Evolutionary conservation across 1,284 basidiomycete genomes (phyloP), one percentile per base, ranked within the genome.

Genomic region (Ceratobasidium sp.): DNA sequence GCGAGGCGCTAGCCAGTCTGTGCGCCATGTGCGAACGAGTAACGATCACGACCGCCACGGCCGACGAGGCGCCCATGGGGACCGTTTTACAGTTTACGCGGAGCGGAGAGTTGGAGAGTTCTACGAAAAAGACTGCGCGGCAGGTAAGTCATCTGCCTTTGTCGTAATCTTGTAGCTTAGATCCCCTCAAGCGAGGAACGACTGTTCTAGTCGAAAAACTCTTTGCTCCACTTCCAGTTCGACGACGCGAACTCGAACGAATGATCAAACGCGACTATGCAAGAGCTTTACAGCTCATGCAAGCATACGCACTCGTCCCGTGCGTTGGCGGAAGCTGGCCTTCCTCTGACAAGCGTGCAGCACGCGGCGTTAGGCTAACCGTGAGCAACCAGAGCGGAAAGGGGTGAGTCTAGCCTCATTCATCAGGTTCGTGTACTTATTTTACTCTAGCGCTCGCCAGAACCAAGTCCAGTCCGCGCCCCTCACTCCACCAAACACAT

Each of bases 1-100:
- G 98, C 20, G 98, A 99, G 85, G 98, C 98, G 0, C 87, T 99
- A 0, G 95, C 96, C 0, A 96, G 96, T 0, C 88, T 99, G 0
- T 99, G 97, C 82, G 95, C 96, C 0, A 86, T 99, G 0, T 91
- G 92, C 70, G 91, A 94, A 67, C 85, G 86, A 0, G 89, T 98
- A 10, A 88, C 87, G 0, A 87, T 97, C 70, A 89, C 89, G 0
- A 98, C 96, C 0, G 89, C 94, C 0, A 96, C 94, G 0, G 86
- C 88, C 44, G 86, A 87, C 7, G 90, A 91, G 4, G 88, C 92
- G 0, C 95, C 95, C 0, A 91, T 94, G 87, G 96, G 94, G 0
- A 91, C 91, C 0, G 86, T 90, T n/a, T 86, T 98, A 30, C 89
- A 93, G 73, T 88, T 97, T 80, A 92, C 92, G 57, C 84, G 87